Evolutionary conservation across 345 rosid species (phyloP).

Genomic region (Litchi chinensis): DNA sequence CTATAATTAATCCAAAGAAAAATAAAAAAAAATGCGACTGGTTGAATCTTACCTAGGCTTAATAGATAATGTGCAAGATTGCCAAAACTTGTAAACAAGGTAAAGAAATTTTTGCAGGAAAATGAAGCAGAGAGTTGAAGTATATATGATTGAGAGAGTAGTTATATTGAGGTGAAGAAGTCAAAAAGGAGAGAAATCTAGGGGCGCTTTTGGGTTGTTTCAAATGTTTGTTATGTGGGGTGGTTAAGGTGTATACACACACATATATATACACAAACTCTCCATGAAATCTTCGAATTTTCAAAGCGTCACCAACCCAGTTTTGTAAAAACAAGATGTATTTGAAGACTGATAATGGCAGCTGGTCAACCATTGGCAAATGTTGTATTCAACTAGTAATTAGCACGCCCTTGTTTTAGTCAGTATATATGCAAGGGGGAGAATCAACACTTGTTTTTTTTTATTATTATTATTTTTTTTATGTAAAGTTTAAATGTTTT

Average conservation of each 20-base stretch:
- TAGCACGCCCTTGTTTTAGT: not conserved
- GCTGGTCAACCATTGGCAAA: not conserved
- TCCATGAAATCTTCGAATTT: constrained; percentile 3
- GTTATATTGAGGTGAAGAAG: constrained; percentile 1
- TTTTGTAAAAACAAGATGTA: constrained; percentile 1
- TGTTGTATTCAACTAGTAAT: not conserved
- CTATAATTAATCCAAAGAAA: not conserved
- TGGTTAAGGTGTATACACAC: not conserved
- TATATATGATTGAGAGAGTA: not conserved
- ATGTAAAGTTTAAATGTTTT: no score
- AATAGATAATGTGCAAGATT: not conserved
- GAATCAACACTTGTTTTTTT: no score
- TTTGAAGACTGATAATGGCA: not conserved
- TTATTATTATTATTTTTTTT: no score
- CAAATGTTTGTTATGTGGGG: not conserved
- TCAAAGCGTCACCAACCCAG: constrained; percentile 13
- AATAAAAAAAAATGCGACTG: not conserved
- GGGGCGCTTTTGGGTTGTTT: constrained; percentile 44
- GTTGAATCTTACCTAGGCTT: not conserved
- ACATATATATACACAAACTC: not conserved
- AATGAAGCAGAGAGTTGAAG: not conserved
- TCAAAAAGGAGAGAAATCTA: constrained; percentile 31
- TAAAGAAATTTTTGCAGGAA: not conserved
- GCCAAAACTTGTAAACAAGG: not conserved
- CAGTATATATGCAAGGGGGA: no score